phyloP scores from a whole-genome alignment of 1,284 basidiomycete genomes.

The Ceratobasidium sp. region DNA sequence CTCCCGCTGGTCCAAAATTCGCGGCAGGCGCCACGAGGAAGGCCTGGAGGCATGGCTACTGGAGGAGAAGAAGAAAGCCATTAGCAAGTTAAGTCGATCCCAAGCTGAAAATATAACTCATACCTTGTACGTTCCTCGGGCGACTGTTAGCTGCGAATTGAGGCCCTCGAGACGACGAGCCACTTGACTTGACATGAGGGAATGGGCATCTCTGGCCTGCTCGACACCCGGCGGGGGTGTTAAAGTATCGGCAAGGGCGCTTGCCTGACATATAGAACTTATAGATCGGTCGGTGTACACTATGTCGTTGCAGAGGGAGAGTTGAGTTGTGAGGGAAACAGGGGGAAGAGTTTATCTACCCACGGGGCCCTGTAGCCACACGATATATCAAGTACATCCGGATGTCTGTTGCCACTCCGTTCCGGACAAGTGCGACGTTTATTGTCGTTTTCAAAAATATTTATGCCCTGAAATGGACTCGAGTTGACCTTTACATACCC shows the following conservation, averaged over 20 bases:
- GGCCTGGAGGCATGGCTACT: background rate
- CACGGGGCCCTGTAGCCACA: slow-evolving; percentile 2
- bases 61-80: too few species aligned
- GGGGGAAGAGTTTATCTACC: background rate
- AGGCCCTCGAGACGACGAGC: background rate
- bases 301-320: background rate
- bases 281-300: background rate
- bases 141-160: background rate
- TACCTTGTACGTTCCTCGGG: background rate
- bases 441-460: slow-evolving; percentile 7
- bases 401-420: background rate
- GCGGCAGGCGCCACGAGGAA: slow-evolving; percentile 23
- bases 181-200: background rate
- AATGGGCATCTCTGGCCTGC: background rate
- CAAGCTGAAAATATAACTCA: background rate
- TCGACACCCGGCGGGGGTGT: slow-evolving; percentile 3
- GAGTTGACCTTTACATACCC: background rate
- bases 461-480: background rate
- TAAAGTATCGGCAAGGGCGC: background rate
- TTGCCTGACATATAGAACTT: background rate
- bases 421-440: background rate
- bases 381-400: background rate
- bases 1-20: slow-evolving; percentile 12
- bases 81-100: background rate
- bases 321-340: background rate